Base-by-base conservation (phyloP, 495 filamentous ascomycete genomes). In the Penicillium malachiteum region DNA sequence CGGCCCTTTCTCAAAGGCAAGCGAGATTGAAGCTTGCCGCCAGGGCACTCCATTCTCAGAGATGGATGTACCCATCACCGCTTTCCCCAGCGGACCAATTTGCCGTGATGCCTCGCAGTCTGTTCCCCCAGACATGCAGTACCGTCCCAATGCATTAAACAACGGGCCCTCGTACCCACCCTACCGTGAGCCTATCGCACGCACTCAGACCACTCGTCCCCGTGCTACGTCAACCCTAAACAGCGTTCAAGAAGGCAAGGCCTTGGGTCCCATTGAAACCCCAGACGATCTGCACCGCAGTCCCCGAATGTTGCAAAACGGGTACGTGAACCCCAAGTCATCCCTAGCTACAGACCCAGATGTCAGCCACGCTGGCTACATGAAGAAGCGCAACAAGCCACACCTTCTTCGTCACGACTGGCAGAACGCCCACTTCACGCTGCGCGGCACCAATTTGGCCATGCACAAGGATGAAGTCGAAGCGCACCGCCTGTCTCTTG, bases 351-450 rank as follows among this genome's bases (percentile, higher is more conserved):
- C 21, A 26, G 21, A 26, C 21, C 21, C 21, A 26, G 75, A 75
- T 45, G 65, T 88, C 21, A 85, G 78, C 13, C 87, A 92, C 68
- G 81, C 84, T 39, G 93, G 94, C 1, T 91, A 84, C 67, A 96
- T 98, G 86, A 92, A 91, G 80, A 97, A 97, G 80, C 89, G 93
- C 54, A 92, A 92, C 74, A 91, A 87, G 13, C 90, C 89, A 13
- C 84, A 84, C 55, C 84, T 97, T 70, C 80, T 97, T 3, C 86
- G 91, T 14, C 92, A 97, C 63, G 92, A 97, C 59, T 97, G 94
- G 94, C 79, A 94, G 62, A 89, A 96, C 53, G 81, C 87, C 63
- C 93, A 92, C 68, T 95, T 95, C 67, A 86, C 88, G 6, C 84
- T 98, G 14, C 81, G 81, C 10, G 94, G 92, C 53, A 97, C 92